Percentiles rank a stretch among this genome's conserved stretches.
These are phyloP conservation scores for Aureobasidium sp. DNA, from an alignment of 2,329 filamentous ascomycete species.

Conservation along the genomic window DNA sequence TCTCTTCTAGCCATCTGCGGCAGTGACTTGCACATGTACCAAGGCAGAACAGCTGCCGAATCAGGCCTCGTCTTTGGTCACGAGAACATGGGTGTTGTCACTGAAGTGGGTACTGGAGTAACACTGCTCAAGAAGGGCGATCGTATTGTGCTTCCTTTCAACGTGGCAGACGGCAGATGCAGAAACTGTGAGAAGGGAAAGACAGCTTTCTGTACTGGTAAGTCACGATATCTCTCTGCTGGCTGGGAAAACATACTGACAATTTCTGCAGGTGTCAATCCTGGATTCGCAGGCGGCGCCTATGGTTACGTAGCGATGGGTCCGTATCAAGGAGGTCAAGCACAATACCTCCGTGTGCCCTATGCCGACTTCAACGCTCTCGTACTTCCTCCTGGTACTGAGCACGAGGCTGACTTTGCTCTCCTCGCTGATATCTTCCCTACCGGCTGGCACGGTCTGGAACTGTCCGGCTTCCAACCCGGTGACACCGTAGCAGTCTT, in stretches of 20 bases:
- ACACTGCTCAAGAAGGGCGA: slow-evolving; percentile 55
- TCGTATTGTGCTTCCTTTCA: slow-evolving; percentile 57
- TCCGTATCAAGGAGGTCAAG: slow-evolving; percentile 48
- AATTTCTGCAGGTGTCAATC: slow-evolving; percentile 36
- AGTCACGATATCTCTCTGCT: not conserved
- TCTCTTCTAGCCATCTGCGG: slow-evolving; percentile 16
- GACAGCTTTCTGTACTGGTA: slow-evolving; percentile 35
- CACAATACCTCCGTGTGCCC: slow-evolving; percentile 57
- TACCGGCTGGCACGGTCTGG: slow-evolving; percentile 49
- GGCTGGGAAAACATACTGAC: not conserved
- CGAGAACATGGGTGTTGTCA: slow-evolving; percentile 53
- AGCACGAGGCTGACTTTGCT: slow-evolving; percentile 54
- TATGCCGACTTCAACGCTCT: slow-evolving; percentile 61
- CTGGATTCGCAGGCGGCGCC: slow-evolving; percentile 51
- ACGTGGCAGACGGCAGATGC: slow-evolving; percentile 55
- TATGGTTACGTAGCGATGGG: slow-evolving; percentile 46
- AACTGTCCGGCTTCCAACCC: slow-evolving; percentile 49
- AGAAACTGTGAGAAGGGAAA: slow-evolving; percentile 57
- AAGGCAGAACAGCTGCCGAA: slow-evolving; percentile 55
- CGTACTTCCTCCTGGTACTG: slow-evolving; percentile 50
- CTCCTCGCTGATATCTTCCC: slow-evolving; percentile 43
- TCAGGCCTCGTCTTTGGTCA: slow-evolving; percentile 55
- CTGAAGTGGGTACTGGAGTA: slow-evolving; percentile 49
- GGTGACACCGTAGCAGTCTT: slow-evolving; percentile 58
- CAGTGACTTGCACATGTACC: slow-evolving; percentile 48